These are phyloP conservation scores for Penicillium canescens DNA, from an alignment of 495 filamentous ascomycete genomes.

Conservation along the genomic window DNA sequence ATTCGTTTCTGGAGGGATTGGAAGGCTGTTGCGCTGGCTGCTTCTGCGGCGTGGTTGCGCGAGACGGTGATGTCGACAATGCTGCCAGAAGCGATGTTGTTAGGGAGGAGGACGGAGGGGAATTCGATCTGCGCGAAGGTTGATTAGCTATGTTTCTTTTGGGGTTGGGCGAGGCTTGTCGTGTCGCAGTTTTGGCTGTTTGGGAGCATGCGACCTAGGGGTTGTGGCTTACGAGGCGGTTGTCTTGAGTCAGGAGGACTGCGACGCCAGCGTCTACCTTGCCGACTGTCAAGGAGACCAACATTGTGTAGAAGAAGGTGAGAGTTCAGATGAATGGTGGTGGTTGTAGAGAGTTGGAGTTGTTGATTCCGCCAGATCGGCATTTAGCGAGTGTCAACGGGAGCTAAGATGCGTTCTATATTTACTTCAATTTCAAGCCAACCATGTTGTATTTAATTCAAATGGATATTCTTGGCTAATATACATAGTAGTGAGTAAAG, in stretches of 20 bases:
- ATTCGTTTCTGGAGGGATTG: conserved; percentile 82
- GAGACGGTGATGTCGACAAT: conserved; percentile 98
- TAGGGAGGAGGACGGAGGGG: conserved; percentile 93
- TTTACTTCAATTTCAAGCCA: conserved; percentile 6
- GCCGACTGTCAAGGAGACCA: conserved; percentile 96
- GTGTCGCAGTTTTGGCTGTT: conserved; percentile 10
- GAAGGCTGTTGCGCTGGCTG: conserved; percentile 71
- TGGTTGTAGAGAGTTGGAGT: conserved; percentile 15
- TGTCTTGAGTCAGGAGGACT: conserved; percentile 94
- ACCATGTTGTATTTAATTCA: background rate
- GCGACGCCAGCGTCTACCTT: conserved; percentile 99
- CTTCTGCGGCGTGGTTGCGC: conserved; percentile 80
- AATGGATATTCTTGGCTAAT: background rate
- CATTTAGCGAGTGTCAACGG: conserved; percentile 30
- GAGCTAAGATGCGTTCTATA: conserved; percentile 20
- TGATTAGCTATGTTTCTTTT: conserved; percentile 9
- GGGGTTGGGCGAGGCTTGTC: background rate
- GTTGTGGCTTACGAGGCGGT: conserved; percentile 74
- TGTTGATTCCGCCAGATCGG: conserved; percentile 35
- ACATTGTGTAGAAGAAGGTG: conserved; percentile 56
- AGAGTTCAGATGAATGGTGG: conserved; percentile 3
- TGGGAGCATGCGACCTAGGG: conserved; percentile 20
- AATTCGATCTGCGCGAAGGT: conserved; percentile 80
- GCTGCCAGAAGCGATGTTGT: conserved; percentile 88
- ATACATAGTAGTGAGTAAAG: background rate